These are phyloP conservation scores for Lodderomyces orthopsilosis DNA, from an alignment of 1,139 yeast genomes.

Conservation along the genomic window DNA sequence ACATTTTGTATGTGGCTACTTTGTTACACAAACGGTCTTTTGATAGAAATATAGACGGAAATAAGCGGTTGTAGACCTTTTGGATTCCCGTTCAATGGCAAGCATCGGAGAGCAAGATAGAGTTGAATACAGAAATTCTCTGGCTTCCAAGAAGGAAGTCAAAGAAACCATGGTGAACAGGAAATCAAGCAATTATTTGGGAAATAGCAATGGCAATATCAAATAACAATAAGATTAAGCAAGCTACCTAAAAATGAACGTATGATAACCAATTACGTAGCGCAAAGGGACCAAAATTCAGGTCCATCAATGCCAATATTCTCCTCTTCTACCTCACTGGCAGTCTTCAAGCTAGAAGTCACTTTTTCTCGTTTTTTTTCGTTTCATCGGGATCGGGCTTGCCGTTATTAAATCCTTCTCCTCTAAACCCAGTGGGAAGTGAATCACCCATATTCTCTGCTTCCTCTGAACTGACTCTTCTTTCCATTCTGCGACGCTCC, in stretches of 20 bases:
- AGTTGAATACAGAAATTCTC: no score
- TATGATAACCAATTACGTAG: no score
- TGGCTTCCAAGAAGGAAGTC: no score
- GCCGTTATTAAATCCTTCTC: neutral
- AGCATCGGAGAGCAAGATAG: no score
- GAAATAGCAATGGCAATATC: no score
- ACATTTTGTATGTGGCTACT: neutral
- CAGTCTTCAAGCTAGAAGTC: no score
- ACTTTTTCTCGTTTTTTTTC: neutral
- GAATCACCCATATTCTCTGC: conserved; percentile 22
- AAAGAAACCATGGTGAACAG: no score
- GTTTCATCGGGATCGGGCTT: neutral
- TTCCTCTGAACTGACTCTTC: conserved; percentile 13
- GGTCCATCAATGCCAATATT: neutral
- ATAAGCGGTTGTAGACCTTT: neutral
- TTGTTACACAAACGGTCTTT: neutral
- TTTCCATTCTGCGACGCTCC: neutral
- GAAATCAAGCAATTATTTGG: no score
- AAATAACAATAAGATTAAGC: no score
- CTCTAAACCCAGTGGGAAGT: conserved; percentile 26
- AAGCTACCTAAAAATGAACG: no score
- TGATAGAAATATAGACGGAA: neutral
- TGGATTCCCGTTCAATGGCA: no score
- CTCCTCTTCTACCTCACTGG: no score
- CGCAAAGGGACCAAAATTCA: neutral